Evolutionary conservation across 306 rosid species (phyloP).

Genomic region (Vigna nakashimae): DNA sequence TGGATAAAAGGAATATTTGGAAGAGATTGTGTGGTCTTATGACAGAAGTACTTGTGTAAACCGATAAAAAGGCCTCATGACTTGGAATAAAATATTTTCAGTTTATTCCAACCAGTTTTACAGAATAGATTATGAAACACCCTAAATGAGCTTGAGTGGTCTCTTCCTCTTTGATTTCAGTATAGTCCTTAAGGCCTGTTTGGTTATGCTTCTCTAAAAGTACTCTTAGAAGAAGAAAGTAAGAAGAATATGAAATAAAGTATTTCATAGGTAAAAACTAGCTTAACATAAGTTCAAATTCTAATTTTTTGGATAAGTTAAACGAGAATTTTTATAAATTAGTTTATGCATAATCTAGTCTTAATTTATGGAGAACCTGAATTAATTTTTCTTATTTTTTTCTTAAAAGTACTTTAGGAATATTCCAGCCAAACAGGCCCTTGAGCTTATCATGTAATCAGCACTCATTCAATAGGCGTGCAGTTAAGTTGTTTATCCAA

Average conservation of each 20-base stretch:
- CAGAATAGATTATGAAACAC: not conserved
- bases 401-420: too few relatives aligned
- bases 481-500: not conserved
- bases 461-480: not conserved
- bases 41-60: not conserved
- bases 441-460: not conserved
- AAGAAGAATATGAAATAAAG: too few relatives aligned
- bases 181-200: not conserved
- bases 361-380: too few relatives aligned
- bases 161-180: not conserved
- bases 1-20: conserved; percentile 9
- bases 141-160: not conserved
- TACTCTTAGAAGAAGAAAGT: too few relatives aligned
- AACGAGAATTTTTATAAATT: too few relatives aligned
- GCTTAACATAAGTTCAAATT: too few relatives aligned
- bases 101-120: not conserved
- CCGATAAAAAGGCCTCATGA: not conserved
- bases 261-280: too few relatives aligned
- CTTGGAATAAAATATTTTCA: not conserved
- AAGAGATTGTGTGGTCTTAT: not conserved
- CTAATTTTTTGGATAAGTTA: too few relatives aligned
- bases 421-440: too few relatives aligned
- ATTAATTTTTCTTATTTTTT: too few relatives aligned
- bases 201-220: too few relatives aligned
- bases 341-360: too few relatives aligned